Base-by-base conservation (phyloP, 148 eudicot genomes). In the Arctostaphylos glauca region DNA sequence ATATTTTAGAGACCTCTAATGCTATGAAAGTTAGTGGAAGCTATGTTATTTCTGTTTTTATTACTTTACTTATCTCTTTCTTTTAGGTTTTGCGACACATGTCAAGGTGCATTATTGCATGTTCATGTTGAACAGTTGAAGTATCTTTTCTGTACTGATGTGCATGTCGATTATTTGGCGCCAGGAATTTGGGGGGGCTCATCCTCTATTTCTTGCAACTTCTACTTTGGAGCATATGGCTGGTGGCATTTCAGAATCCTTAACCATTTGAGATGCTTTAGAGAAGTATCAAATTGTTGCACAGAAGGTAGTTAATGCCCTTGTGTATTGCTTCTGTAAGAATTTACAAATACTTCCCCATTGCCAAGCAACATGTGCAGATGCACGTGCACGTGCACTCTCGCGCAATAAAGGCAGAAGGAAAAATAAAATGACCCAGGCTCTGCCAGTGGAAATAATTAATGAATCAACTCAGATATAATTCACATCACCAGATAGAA, bases 261-360 rank as follows among this genome's bases (percentile, higher is more conserved):
- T 93, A 79, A 85, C 92, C 15, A 93, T 94, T 49, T 93, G 91
- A 80, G 95, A 94, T 76, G 96, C 93, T 23, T 76, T 94, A 86
- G 95, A 93, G 54, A 92, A 94, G 88, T 94, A 91, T 81, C 92
- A 93, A 86, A 41, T 87, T 48, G 84, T 94, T 84, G 91, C 92
- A 46, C 86, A 86, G 88, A 91, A 93, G 98, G 98, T 94, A 74
- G 13, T 47, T 50, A n/a, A 48, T 15, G 15, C 19, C 31, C 53
- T 47, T 16, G n/a, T 16, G 6, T 46, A 46, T 73, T 73, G 31
- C 52, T 73, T 73, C 53, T 19, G 8, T 60, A 6, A 6, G 25
- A 60, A 60, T 19, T 60, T 19, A 6, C 25, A 19, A 60, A 18
- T 23, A 31, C 4, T 16, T 16, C 60, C 18, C 60, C 60, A 56